Conservation (phyloP, 805 yeast genomes). For the Clavispora santaluciae region DNA sequence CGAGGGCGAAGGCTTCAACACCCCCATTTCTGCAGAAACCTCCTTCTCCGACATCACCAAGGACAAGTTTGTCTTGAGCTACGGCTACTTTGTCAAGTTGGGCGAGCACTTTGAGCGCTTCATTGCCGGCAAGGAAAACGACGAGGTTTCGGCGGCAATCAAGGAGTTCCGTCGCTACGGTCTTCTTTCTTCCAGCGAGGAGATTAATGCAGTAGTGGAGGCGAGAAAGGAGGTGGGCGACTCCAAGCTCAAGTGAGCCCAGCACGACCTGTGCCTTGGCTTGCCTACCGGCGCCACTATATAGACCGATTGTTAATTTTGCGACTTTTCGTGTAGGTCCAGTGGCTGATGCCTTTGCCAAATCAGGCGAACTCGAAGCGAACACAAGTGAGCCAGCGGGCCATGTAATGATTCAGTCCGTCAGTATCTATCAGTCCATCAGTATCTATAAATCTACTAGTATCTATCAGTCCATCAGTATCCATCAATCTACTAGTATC, state of each 20-base stretch:
- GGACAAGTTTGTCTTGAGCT: constrained; percentile 48
- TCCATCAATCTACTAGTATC: too few relatives aligned
- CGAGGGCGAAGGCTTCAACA: constrained; percentile 81
- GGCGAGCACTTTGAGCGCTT: constrained; percentile 44
- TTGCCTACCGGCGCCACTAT: neutral
- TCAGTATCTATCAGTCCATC: too few relatives aligned
- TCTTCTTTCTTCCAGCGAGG: constrained; percentile 45
- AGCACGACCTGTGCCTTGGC: neutral
- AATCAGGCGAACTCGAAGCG: too few relatives aligned
- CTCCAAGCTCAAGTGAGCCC: constrained; percentile 4
- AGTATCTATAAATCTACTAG: too few relatives aligned
- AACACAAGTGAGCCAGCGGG: too few relatives aligned
- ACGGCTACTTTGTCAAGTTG: constrained; percentile 49
- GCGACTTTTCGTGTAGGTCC: neutral
- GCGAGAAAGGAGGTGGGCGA: constrained; percentile 34
- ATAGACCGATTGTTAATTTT: neutral
- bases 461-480: too few relatives aligned
- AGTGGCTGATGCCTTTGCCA: too few relatives aligned
- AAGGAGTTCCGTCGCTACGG: constrained; percentile 68
- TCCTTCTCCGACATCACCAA: constrained; percentile 29
- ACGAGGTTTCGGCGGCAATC: constrained; percentile 39
- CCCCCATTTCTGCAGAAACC: constrained; percentile 44
- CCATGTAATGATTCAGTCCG: too few relatives aligned
- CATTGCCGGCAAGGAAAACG: constrained; percentile 33
- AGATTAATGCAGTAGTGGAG: constrained; percentile 33